Conservation (phyloP, 768 basidiomycete species). For the Tephrocybe sp. region DNA sequence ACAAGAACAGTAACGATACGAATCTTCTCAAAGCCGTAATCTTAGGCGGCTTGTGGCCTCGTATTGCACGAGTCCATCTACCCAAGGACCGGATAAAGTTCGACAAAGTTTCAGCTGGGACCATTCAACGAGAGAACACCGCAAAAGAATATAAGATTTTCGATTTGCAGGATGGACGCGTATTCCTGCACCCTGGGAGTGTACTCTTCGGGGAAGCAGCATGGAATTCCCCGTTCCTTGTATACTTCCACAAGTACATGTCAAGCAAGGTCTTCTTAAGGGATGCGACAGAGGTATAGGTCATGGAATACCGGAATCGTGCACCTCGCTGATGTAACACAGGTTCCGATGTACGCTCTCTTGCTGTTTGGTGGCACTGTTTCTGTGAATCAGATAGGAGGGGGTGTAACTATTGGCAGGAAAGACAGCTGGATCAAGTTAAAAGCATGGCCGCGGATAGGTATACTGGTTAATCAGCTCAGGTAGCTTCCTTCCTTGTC, state of each 20-base stretch:
- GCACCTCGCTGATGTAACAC: background rate
- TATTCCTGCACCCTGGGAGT: conserved; percentile 83
- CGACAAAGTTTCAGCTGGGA: conserved; percentile 80
- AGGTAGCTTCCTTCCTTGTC: conserved; percentile 43
- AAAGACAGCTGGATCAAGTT: conserved; percentile 57
- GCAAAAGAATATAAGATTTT: conserved; percentile 84
- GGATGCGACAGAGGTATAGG: conserved; percentile 78
- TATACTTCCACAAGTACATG: conserved; percentile 80
- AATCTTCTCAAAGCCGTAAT: conserved; percentile 84
- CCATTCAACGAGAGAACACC: conserved; percentile 79
- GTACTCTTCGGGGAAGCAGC: conserved; percentile 68
- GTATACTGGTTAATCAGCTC: conserved; percentile 83
- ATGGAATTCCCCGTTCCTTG: conserved; percentile 78
- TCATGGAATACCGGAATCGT: background rate
- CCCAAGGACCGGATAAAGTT: conserved; percentile 77
- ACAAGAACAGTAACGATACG: conserved; percentile 59
- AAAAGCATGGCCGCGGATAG: conserved; percentile 86
- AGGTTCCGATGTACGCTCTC: conserved; percentile 88
- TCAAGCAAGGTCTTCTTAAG: conserved; percentile 84
- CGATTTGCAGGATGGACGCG: conserved; percentile 62
- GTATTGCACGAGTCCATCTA: conserved; percentile 72
- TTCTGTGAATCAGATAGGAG: conserved; percentile 72
- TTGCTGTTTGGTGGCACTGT: conserved; percentile 83
- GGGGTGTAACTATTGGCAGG: conserved; percentile 65
- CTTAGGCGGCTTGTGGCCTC: conserved; percentile 85